Conservation (phyloP, 345 rosid species). For the Hypericum perforatum region DNA sequence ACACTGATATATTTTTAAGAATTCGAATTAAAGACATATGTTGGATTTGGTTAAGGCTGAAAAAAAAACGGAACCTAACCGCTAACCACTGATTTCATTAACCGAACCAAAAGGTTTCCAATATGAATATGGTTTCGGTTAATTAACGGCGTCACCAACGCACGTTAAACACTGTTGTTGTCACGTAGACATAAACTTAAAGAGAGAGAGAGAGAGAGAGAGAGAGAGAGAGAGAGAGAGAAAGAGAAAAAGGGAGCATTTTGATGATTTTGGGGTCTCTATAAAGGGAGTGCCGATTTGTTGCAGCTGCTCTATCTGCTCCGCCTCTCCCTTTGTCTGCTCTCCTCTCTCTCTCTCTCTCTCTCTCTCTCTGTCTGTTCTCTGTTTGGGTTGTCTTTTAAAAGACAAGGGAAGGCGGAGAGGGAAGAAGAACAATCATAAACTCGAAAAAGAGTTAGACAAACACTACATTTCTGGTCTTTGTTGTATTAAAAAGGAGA, state of each 20-base stretch:
- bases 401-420: conserved; percentile 4
- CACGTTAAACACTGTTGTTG: not conserved
- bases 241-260: not conserved
- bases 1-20: too few relatives aligned
- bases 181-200: too few relatives aligned
- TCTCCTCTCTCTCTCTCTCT: not conserved
- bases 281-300: conserved; percentile 36
- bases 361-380: not conserved
- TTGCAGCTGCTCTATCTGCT: conserved; percentile 37
- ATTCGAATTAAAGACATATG: too few relatives aligned
- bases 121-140: not conserved
- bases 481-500: too few relatives aligned
- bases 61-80: conserved; percentile 14
- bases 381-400: conserved; percentile 8
- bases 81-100: not conserved
- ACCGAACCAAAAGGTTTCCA: not conserved
- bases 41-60: conserved; percentile 14
- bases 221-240: too few relatives aligned
- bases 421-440: too few relatives aligned
- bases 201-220: too few relatives aligned
- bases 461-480: too few relatives aligned
- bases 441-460: too few relatives aligned
- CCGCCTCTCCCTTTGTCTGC: conserved; percentile 12
- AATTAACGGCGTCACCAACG: conserved; percentile 20
- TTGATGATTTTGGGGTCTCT: conserved; percentile 8